These are phyloP conservation scores for Naegleria lovaniensis DNA, from an alignment of 208 protist species.

Conservation along the genomic window DNA sequence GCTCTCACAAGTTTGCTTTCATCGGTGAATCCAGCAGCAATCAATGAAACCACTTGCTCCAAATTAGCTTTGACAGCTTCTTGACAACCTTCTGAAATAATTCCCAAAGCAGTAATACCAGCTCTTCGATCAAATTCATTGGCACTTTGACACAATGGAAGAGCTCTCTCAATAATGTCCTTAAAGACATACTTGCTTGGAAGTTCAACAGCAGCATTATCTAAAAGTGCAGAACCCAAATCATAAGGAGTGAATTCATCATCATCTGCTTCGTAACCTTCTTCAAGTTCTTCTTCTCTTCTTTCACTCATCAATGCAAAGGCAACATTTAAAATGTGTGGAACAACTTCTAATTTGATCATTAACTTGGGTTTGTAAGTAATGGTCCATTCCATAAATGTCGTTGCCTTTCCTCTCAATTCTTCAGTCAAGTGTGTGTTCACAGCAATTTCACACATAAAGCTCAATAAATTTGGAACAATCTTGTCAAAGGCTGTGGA, in stretches of 20 bases:
- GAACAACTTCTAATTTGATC: background rate
- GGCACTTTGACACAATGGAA: background rate
- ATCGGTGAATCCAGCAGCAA: background rate
- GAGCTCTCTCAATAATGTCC: background rate
- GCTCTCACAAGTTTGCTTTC: background rate
- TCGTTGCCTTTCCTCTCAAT: constrained; percentile 9
- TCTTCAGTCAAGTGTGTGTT: background rate
- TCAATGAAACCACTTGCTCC: background rate
- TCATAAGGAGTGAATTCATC: background rate
- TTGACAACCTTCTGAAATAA: constrained; percentile 17
- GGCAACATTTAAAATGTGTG: background rate
- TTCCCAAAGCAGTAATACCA: background rate
- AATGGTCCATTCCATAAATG: constrained; percentile 34
- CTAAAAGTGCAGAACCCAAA: background rate
- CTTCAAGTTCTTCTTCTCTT: background rate
- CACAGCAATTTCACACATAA: constrained; percentile 31
- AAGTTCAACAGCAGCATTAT: background rate
- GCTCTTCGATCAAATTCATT: constrained; percentile 22
- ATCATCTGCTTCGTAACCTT: background rate
- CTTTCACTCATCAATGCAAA: constrained; percentile 1
- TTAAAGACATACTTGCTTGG: constrained; percentile 22
- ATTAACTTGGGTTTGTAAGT: constrained; percentile 23
- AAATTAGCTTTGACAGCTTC: background rate
- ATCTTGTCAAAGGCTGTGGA: background rate
- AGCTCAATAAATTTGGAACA: constrained; percentile 29